Conservation (phyloP, 495 filamentous ascomycete genomes). For the Neurospora tetraspora region DNA sequence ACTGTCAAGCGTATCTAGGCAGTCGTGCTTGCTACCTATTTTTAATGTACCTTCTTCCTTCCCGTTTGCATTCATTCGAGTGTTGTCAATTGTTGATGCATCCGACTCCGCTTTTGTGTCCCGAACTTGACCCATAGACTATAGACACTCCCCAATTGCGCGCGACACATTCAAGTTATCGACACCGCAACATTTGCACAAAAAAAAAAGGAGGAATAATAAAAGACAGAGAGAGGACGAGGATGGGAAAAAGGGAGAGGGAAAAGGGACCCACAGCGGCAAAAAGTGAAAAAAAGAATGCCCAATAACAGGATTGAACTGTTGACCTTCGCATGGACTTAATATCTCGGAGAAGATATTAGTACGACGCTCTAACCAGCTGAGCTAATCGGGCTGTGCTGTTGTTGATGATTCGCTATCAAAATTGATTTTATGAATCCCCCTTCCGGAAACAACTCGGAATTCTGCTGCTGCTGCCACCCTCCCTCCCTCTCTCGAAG, state of each 20-base stretch:
- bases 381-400: background rate
- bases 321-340: background rate
- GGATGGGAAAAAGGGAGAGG: background rate
- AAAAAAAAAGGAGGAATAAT: background rate
- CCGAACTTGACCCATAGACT: background rate
- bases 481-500: fast-evolving
- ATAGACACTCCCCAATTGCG: background rate
- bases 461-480: background rate
- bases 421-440: background rate
- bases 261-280: background rate
- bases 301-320: background rate
- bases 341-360: background rate
- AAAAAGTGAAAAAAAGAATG: background rate
- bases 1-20: background rate
- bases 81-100: background rate
- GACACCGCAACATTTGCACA: no score
- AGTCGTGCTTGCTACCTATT: background rate
- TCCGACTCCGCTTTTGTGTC: background rate
- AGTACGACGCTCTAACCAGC: background rate
- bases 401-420: background rate
- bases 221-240: background rate
- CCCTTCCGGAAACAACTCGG: fast-evolving
- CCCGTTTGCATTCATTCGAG: background rate
- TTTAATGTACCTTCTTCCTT: background rate
- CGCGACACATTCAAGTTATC: background rate